Evolutionary conservation across 1,284 basidiomycete species (phyloP), one percentile per base, ranked within the genome.

Genomic region (Tilletia walkeri): DNA sequence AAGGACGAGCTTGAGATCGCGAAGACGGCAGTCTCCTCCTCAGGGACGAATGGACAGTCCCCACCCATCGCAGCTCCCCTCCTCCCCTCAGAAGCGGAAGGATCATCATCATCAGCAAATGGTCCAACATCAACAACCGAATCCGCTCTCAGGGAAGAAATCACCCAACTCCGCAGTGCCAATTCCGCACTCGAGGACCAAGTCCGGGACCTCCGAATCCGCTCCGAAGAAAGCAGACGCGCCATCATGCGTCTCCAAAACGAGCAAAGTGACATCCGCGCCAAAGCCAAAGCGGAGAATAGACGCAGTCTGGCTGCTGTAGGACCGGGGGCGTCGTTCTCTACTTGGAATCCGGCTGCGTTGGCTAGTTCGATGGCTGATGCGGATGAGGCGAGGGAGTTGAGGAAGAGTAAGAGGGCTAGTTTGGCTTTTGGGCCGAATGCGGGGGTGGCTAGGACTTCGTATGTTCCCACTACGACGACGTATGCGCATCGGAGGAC

Each of bases 231-330:
- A 65, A 75, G 75, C 50, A 71, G 80, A 10, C 72, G 79, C 3
- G 80, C 80, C 48, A 80, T 81, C 72, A 81, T 81, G 80, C 68
- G 78, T 7, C 72, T 81, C 4, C 79, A 80, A 56, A 73, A 74
- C 41, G 73, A 78, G 50, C 20, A 30, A 5, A 56, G 41, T 12
- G 67, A 68, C 41, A 74, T 72, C 10, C 66, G 75, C 12, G 72
- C 78, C 18, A 77, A 77, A 38, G 76, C 75, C 14, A 78, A 78
- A 65, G 69, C 66, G 2, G 75, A 76, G 50, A 74, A 78, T 34
- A 71, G 74, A 10, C 67, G 78, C 34, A 74, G 72, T 54, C 41
- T 70, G 20, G 69, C 59, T 16, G 38, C 59, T 16, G 38, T 56
- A 30, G 54, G 65, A 45, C 49, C 61, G 16, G 14, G 48, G 20